These are phyloP conservation scores for Lyophyllum semitale DNA, from an alignment of 768 basidiomycete species.

Conservation along the genomic window DNA sequence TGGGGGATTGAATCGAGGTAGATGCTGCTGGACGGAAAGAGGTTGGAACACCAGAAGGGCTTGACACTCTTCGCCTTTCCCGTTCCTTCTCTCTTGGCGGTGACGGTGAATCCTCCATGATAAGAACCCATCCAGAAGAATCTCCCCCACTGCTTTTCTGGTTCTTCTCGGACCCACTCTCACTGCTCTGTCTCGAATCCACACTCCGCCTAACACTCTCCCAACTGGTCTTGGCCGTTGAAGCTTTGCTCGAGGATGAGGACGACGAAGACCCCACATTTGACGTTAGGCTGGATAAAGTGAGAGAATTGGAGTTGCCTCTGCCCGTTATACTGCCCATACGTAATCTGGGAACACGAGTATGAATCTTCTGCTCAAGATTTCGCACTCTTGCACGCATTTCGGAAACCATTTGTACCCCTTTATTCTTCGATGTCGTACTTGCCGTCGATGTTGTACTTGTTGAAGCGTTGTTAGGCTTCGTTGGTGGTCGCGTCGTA, in stretches of 20 bases:
- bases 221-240: constrained; percentile 45
- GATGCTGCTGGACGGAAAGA: constrained; percentile 51
- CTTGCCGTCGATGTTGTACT: constrained; percentile 45
- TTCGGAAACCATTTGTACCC: constrained; percentile 91
- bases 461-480: constrained; percentile 38
- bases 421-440: constrained; percentile 69
- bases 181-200: constrained; percentile 48
- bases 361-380: constrained; percentile 85
- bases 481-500: constrained; percentile 35
- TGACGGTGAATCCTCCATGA: constrained; percentile 85
- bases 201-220: constrained; percentile 41
- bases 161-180: constrained; percentile 44
- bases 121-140: constrained; percentile 82
- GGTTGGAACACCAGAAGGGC: constrained; percentile 56
- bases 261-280: constrained; percentile 36
- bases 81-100: constrained; percentile 59
- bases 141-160: constrained; percentile 56
- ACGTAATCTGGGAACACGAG: constrained; percentile 80
- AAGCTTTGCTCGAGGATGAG: constrained; percentile 38
- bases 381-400: constrained; percentile 85
- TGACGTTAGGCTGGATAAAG: constrained; percentile 30
- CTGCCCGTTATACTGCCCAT: constrained; percentile 76
- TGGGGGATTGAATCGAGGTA: constrained; percentile 47
- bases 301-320: constrained; percentile 39
- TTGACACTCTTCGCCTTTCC: constrained; percentile 62